A percentile compares a stretch with the other conserved stretches of the same genome.
phyloP scores from a whole-genome alignment of 2,329 filamentous ascomycete species.

The Chaetomiaceae sp. region DNA sequence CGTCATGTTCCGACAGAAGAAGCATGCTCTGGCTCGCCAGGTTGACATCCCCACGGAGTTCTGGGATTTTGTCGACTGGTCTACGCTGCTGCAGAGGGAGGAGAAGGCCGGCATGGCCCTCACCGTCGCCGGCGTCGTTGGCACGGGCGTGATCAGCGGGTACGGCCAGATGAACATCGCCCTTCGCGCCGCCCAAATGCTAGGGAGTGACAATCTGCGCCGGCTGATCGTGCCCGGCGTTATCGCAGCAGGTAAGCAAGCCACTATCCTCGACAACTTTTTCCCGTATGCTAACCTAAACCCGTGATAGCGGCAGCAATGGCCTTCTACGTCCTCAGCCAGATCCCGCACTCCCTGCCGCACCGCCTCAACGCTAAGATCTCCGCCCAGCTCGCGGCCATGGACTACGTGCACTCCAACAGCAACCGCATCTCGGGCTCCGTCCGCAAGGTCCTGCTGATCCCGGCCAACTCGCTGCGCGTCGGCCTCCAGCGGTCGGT shows the following conservation, averaged over 20 bases:
- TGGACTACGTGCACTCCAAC: conserved; percentile 93
- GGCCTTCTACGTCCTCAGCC: conserved; percentile 72
- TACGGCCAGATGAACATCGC: conserved; percentile 86
- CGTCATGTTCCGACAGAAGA: conserved; percentile 85
- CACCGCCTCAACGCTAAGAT: conserved; percentile 81
- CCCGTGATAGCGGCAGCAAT: conserved; percentile 58
- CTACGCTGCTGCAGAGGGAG: conserved; percentile 75
- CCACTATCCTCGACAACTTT: conserved; percentile 3
- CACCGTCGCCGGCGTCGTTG: conserved; percentile 81
- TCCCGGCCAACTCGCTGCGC: conserved; percentile 80
- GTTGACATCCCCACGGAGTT: conserved; percentile 84
- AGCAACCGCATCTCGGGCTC: conserved; percentile 75
- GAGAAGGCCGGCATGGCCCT: conserved; percentile 97
- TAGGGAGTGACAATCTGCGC: conserved; percentile 75
- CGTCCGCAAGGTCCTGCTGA: conserved; percentile 81
- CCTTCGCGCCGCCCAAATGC: conserved; percentile 69
- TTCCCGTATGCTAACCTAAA: conserved; percentile 30
- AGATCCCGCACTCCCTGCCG: conserved; percentile 84
- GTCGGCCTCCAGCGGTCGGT: conserved; percentile 77
- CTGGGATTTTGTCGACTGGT: conserved; percentile 88
- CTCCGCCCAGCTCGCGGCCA: conserved; percentile 65
- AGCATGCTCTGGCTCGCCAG: conserved; percentile 74
- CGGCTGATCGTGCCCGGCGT: conserved; percentile 75
- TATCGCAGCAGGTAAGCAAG: conserved; percentile 65
- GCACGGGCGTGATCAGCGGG: conserved; percentile 73